Conservation (phyloP, 2,329 filamentous ascomycete species). For the Didymella exigua region DNA sequence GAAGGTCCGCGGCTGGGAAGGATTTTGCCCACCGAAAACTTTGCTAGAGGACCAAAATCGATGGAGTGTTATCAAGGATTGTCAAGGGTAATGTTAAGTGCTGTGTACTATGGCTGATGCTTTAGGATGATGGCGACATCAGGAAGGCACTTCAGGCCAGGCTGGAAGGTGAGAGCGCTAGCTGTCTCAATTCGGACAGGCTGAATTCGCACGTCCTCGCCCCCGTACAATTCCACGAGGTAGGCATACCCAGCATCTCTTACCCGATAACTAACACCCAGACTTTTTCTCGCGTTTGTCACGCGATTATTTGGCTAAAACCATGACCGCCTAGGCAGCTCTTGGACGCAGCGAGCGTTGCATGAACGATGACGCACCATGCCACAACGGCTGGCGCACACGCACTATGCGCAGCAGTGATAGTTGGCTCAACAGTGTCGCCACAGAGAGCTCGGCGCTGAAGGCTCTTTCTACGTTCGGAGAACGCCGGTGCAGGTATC, state of each 20-base stretch:
- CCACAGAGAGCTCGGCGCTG: conserved; percentile 6
- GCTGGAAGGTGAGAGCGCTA: conserved; percentile 8
- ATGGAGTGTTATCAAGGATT: not conserved
- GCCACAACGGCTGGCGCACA: conserved; percentile 14
- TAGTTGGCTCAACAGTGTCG: not conserved
- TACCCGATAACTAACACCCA: conserved; percentile 4
- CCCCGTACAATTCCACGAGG: not conserved
- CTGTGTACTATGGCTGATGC: not conserved
- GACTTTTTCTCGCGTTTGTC: conserved; percentile 15
- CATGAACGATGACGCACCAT: conserved; percentile 20
- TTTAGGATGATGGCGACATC: not conserved
- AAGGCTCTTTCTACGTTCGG: conserved; percentile 5
- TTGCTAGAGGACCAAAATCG: not conserved
- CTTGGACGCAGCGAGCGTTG: conserved; percentile 21
- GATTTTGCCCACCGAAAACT: not conserved
- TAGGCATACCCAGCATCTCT: conserved; percentile 2
- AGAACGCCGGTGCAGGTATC: conserved; percentile 12
- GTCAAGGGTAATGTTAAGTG: not conserved
- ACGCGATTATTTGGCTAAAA: conserved; percentile 25
- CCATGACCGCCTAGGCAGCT: not conserved
- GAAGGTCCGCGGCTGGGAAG: not conserved
- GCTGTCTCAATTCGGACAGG: not conserved
- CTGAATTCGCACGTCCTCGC: not conserved
- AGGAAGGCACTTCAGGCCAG: not conserved
- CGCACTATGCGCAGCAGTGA: conserved; percentile 3